phyloP scores from a whole-genome alignment of 129 eudicot genomes.

The Flaveria ramosissima region DNA sequence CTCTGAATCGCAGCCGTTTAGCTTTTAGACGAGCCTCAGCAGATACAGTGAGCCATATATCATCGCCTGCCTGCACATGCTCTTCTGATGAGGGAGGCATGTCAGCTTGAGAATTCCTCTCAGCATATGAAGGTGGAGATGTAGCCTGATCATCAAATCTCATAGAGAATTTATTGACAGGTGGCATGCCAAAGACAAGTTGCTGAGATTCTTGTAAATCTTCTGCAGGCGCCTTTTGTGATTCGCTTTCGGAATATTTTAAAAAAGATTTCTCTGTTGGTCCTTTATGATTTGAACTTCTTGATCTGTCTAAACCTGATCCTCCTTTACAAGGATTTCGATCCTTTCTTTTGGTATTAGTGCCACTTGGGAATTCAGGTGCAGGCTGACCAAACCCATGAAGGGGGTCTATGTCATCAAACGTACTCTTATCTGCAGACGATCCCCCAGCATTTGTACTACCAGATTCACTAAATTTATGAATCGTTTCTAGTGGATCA shows the following conservation, averaged over 20 bases:
- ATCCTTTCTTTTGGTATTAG: slow-evolving; percentile 44
- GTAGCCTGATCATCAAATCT: slow-evolving; percentile 46
- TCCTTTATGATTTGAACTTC: slow-evolving; percentile 47
- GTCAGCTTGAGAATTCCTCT: no score
- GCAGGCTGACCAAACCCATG: slow-evolving; percentile 56
- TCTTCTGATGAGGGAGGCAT: slow-evolving; percentile 43
- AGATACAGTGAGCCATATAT: slow-evolving; percentile 75
- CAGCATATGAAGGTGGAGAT: slow-evolving; percentile 59
- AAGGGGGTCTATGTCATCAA: slow-evolving; percentile 84
- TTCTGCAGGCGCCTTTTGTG: slow-evolving; percentile 9
- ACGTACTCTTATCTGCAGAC: slow-evolving; percentile 47
- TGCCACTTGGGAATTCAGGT: slow-evolving; percentile 49
- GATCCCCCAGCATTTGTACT: slow-evolving; percentile 48
- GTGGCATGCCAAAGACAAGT: slow-evolving; percentile 63
- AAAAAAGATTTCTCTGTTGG: slow-evolving; percentile 44
- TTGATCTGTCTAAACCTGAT: slow-evolving; percentile 32
- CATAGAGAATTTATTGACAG: slow-evolving; percentile 1
- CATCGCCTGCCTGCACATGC: slow-evolving; percentile 47
- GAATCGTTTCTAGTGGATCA: slow-evolving; percentile 72
- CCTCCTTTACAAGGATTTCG: slow-evolving; percentile 56
- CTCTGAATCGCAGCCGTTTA: no score
- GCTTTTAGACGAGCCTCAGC: no score
- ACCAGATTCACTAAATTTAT: slow-evolving; percentile 50
- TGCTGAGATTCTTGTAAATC: slow-evolving; percentile 62
- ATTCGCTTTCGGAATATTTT: slow-evolving; percentile 49